A percentile compares a stretch with the other conserved stretches of the same genome.
Conservation (phyloP, 2,329 filamentous ascomycete species). For the Pleoardoris graminearum region DNA sequence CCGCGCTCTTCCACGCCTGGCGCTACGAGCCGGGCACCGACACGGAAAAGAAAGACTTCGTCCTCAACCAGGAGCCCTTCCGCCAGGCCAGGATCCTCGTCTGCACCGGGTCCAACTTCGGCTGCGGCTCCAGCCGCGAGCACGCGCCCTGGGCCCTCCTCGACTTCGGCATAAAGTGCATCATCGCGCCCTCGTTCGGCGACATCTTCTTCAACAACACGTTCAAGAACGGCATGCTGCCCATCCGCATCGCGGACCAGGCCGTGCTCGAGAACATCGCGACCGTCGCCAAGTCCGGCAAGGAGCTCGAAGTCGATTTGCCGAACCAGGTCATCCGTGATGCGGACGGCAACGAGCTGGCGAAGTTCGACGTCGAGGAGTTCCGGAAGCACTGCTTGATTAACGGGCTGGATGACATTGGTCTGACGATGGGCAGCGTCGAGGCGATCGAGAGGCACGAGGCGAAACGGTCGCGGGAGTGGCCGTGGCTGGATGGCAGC, state of each 20-base stretch:
- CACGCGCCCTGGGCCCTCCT: slow-evolving; percentile 96
- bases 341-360: slow-evolving; percentile 71
- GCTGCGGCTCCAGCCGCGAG: slow-evolving; percentile 88
- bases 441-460: slow-evolving; percentile 87
- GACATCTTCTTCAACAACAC: slow-evolving; percentile 99
- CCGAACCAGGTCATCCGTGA: slow-evolving; percentile 81
- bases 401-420: slow-evolving; percentile 95
- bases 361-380: slow-evolving; percentile 83
- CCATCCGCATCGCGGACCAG: slow-evolving; percentile 73
- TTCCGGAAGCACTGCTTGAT: slow-evolving; percentile 94
- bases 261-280: slow-evolving; percentile 70
- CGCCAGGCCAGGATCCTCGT: slow-evolving; percentile 85
- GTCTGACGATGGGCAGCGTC: slow-evolving; percentile 88
- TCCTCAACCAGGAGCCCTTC: slow-evolving; percentile 90
- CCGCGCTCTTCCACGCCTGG: slow-evolving; percentile 82
- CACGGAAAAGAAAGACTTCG: slow-evolving; percentile 75
- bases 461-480: slow-evolving; percentile 72
- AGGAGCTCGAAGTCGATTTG: slow-evolving; percentile 87
- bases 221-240: slow-evolving; percentile 99
- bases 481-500: slow-evolving; percentile 88
- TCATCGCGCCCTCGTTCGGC: slow-evolving; percentile 85
- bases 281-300: slow-evolving; percentile 74
- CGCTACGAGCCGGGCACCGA: slow-evolving; percentile 69
- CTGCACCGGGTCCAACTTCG: slow-evolving; percentile 90
- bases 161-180: slow-evolving; percentile 92